These are phyloP conservation scores for Penicillium argentinense DNA, from an alignment of 495 filamentous ascomycete species.

Conservation along the genomic window DNA sequence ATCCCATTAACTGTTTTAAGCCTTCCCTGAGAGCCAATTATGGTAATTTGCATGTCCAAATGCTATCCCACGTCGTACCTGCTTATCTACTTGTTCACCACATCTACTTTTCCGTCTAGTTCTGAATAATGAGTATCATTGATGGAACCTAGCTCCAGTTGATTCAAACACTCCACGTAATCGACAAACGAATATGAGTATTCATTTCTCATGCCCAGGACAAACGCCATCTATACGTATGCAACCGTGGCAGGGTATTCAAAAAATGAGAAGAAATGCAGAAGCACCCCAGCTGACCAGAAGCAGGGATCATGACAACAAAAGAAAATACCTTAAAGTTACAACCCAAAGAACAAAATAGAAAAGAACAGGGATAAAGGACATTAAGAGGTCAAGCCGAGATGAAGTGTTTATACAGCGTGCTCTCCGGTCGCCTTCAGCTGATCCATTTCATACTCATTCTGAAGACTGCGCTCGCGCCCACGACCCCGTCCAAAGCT, in stretches of 20 bases:
- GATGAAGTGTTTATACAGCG: conserved; percentile 27
- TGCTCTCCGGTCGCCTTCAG: conserved; percentile 51
- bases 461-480: conserved; percentile 44
- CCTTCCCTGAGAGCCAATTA: no score
- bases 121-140: background rate
- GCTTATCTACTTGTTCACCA: no score
- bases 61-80: no score
- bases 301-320: background rate
- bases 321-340: conserved; percentile 6
- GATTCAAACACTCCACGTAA: conserved; percentile 12
- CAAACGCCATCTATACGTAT: conserved; percentile 44
- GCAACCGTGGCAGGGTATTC: conserved; percentile 41
- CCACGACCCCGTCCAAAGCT: conserved; percentile 39
- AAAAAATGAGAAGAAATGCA: conserved; percentile 15
- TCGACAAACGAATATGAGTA: conserved; percentile 18
- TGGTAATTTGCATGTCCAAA: no score
- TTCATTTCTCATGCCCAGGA: conserved; percentile 18
- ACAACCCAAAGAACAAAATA: conserved; percentile 4
- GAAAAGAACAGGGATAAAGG: conserved; percentile 4
- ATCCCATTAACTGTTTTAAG: no score
- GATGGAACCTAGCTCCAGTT: background rate
- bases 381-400: background rate
- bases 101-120: no score
- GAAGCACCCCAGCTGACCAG: no score
- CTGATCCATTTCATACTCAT: conserved; percentile 82